Percentiles rank a stretch among this genome's conserved stretches.
These are phyloP conservation scores for Stemphylium beticola DNA, from an alignment of 2,329 filamentous ascomycete genomes.

Conservation along the genomic window DNA sequence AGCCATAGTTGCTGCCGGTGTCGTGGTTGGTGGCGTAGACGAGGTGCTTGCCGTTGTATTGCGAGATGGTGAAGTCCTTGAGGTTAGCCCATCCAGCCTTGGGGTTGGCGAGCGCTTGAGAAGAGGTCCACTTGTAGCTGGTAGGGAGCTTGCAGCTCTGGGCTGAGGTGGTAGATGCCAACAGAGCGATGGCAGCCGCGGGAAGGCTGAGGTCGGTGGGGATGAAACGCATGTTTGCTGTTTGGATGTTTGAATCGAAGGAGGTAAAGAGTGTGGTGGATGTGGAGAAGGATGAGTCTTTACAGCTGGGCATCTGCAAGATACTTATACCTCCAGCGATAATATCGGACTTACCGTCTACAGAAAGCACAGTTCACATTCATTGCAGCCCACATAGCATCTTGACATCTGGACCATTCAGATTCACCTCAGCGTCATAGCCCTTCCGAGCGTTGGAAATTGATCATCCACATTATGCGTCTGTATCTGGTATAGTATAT, in stretches of 20 bases:
- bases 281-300: neutral
- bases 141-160: constrained; percentile 60
- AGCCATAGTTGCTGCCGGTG: constrained; percentile 57
- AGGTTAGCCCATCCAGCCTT: constrained; percentile 62
- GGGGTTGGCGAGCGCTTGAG: constrained; percentile 58
- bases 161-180: constrained; percentile 20
- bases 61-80: constrained; percentile 67
- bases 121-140: constrained; percentile 63
- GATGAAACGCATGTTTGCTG: constrained; percentile 13
- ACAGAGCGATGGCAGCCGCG: constrained; percentile 14
- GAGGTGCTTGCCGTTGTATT: constrained; percentile 64
- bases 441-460: constrained; percentile 6
- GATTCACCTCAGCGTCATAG: neutral
- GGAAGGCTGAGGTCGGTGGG: constrained; percentile 10
- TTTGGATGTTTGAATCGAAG: constrained; percentile 2
- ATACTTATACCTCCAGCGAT: constrained; percentile 10
- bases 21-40: constrained; percentile 64
- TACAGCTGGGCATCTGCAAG: neutral
- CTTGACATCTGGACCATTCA: neutral
- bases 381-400: neutral
- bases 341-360: neutral
- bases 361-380: neutral
- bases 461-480: constrained; percentile 5
- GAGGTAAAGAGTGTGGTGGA: neutral
- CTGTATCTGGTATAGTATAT: constrained; percentile 6